phyloP scores from a whole-genome alignment of 129 eudicot genomes.

The Gnaphalium uliginosum region DNA sequence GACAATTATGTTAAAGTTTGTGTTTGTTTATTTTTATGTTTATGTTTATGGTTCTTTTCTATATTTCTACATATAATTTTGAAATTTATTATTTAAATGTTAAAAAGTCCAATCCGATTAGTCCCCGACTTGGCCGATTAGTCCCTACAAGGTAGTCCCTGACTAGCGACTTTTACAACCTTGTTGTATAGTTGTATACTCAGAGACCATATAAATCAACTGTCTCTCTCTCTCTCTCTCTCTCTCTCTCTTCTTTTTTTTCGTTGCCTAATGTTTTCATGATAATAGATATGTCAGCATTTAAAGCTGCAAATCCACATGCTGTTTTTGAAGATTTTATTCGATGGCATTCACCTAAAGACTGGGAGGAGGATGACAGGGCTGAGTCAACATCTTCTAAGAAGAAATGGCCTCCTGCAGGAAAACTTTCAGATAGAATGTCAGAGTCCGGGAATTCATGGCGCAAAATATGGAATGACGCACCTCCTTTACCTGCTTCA shows the following conservation, averaged over 20 bases:
- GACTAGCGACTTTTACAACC: too few species aligned
- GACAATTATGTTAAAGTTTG: too few species aligned
- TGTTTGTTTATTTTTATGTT: too few species aligned
- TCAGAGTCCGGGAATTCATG: constrained; percentile 78
- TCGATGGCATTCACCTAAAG: constrained; percentile 99
- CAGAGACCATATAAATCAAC: not conserved
- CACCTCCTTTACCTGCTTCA: constrained; percentile 77
- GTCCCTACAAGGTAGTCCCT: too few species aligned
- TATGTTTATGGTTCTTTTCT: too few species aligned
- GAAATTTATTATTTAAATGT: too few species aligned
- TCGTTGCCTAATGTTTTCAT: not conserved
- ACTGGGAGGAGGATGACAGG: constrained; percentile 71
- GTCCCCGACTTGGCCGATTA: too few species aligned
- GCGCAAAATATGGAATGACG: constrained; percentile 91
- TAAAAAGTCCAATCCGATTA: too few species aligned
- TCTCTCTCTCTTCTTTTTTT: not conserved
- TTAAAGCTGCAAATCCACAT: constrained; percentile 94
- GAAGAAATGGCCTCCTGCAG: constrained; percentile 80
- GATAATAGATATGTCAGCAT: constrained; percentile 82
- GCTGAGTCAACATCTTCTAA: constrained; percentile 35
- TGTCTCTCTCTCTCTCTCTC: not conserved
- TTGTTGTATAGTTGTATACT: too few species aligned
- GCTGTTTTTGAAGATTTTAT: constrained; percentile 96
- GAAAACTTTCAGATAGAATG: constrained; percentile 93
- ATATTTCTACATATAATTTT: too few species aligned